Conservation (phyloP, 176 grass and related monocot species). For the Hordeum vulgare region DNA sequence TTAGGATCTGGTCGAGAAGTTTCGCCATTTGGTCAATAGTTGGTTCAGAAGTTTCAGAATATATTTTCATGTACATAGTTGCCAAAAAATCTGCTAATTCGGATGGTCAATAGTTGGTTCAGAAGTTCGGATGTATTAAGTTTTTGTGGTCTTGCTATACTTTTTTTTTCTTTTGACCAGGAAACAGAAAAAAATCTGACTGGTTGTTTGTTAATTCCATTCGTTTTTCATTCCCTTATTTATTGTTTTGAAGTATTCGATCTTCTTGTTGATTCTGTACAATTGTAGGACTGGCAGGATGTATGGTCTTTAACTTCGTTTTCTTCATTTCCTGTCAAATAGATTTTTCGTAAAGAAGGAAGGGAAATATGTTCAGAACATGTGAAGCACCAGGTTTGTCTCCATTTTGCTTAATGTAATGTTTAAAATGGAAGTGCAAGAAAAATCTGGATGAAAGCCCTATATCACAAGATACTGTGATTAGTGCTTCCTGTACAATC, state of each 20-base stretch:
- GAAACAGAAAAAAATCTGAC: no score
- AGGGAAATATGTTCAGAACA: not conserved
- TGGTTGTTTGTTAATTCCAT: not conserved
- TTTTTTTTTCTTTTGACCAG: no score
- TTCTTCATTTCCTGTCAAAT: not conserved
- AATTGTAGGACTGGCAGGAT: not conserved
- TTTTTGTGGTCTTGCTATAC: no score
- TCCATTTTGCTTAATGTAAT: not conserved
- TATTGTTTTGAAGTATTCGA: not conserved
- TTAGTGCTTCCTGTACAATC: not conserved
- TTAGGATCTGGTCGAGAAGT: no score
- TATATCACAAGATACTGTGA: slow-evolving; percentile 1
- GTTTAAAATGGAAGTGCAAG: not conserved
- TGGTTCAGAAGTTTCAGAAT: no score
- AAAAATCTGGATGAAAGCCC: no score
- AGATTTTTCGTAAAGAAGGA: not conserved
- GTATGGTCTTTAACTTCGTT: not conserved
- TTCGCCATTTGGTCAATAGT: no score
- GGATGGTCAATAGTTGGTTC: no score
- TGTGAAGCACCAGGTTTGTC: slow-evolving; percentile 8
- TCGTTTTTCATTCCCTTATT: not conserved
- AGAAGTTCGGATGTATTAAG: no score
- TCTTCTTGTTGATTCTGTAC: not conserved
- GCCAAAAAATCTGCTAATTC: no score
- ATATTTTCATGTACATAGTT: no score